Percentiles rank a stretch among this genome's conserved stretches.
Conservation (phyloP, 768 basidiomycete genomes). For the Lentinula edodes region DNA sequence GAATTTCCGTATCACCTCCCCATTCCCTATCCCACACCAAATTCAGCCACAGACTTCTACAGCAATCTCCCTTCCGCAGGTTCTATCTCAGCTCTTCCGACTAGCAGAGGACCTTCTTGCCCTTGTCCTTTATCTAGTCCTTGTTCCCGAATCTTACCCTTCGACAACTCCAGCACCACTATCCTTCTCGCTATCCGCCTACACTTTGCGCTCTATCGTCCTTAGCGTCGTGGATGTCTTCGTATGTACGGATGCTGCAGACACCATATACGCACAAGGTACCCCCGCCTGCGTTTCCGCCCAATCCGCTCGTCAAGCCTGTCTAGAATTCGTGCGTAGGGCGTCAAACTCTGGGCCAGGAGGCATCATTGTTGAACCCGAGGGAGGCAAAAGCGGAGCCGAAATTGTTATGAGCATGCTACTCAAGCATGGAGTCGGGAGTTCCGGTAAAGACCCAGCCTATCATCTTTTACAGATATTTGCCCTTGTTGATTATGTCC, state of each 20-base stretch:
- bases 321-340: slow-evolving; percentile 41
- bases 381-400: slow-evolving; percentile 27
- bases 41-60: not conserved
- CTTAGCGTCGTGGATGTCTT: slow-evolving; percentile 48
- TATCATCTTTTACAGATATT: slow-evolving; percentile 52
- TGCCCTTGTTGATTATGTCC: slow-evolving; percentile 49
- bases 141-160: not conserved
- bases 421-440: slow-evolving; percentile 40
- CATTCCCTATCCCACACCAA: not conserved
- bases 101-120: slow-evolving; percentile 48
- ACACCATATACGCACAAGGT: slow-evolving; percentile 31
- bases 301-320: slow-evolving; percentile 39
- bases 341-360: slow-evolving; percentile 27
- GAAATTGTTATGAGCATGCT: slow-evolving; percentile 52
- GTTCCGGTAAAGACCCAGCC: slow-evolving; percentile 47
- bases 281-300: slow-evolving; percentile 37
- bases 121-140: slow-evolving; percentile 32
- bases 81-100: slow-evolving; percentile 32
- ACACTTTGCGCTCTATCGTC: slow-evolving; percentile 40
- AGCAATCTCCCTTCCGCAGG: not conserved
- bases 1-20: slow-evolving; percentile 41
- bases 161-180: not conserved
- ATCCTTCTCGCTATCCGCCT: slow-evolving; percentile 33
- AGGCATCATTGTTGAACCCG: slow-evolving; percentile 24
- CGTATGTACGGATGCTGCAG: slow-evolving; percentile 43